Base-by-base conservation (phyloP, 2,329 filamentous ascomycete species). In the Fusarium sp. region DNA sequence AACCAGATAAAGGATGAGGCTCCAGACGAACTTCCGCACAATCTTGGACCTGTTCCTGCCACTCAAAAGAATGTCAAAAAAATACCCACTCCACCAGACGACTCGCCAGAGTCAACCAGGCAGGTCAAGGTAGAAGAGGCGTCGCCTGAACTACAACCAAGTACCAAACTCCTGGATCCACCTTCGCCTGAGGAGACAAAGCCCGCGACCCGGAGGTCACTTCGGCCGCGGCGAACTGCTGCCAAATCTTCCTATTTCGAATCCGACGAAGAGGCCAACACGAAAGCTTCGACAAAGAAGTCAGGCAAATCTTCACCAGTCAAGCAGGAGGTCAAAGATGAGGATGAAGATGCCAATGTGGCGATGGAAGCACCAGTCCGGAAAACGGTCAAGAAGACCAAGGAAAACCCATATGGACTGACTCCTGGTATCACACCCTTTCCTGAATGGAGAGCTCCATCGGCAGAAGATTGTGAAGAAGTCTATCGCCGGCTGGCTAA, bases 351-450 rank as follows among this genome's bases (percentile, higher is more conserved):
- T 6, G 20, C 12, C 26, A 28, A 60, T 15, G 23, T 55, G 16
- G 41, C n/a, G 20, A 52, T 31, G 11, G 62, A 66, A 41, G 44
- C 55, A 33, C 46, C 59, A 28, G 53, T 68, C 33, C 65, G 60
- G 26, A 75, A 70, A 38, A 46, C 53, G n/a, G 51, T 41, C 12
- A 72, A 67, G 44, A 75, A 75, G 55, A 69, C 72, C 2, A 75
- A 75, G 23, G 54, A 57, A 12, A 75, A 75, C 28, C 72, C 72
- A 6, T 75, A 75, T 45, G 72, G 72, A 30, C 68, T 75, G 31
- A 75, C 72, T 16, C 72, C 72, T 15, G 72, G 72, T 18, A 71
- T 72, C 20, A 75, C 72, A 10, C 72, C 72, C 10, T 75, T 75
- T 33, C 71, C 72, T 13, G 70, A 75, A 18, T 75, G 72, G 72